Conservation (phyloP, 495 filamentous ascomycete species). For the Hypoxylon rickii region DNA sequence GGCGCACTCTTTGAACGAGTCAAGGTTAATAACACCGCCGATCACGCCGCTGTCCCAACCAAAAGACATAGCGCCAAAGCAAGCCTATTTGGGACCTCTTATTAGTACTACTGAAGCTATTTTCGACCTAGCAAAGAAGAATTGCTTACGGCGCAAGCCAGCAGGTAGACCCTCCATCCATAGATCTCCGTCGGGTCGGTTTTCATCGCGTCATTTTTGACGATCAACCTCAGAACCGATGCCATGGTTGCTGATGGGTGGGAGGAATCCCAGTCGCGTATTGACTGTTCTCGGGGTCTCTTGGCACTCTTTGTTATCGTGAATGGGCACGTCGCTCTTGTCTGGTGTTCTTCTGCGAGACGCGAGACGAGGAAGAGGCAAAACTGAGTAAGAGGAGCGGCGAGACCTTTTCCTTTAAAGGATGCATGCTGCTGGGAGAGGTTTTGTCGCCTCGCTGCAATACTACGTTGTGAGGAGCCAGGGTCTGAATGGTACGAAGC, state of each 20-base stretch:
- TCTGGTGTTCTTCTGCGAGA: slow-evolving; percentile 5
- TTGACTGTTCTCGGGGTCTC: slow-evolving; percentile 2
- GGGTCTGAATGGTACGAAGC: slow-evolving; percentile 11
- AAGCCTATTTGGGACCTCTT: slow-evolving; percentile 51
- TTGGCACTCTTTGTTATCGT: slow-evolving; percentile 4
- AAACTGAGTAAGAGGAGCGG: slow-evolving; percentile 13
- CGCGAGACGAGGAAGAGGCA: slow-evolving; percentile 13
- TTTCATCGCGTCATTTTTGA: slow-evolving; percentile 81
- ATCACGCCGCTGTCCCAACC: slow-evolving; percentile 70
- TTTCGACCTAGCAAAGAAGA: neutral
- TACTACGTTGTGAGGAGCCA: slow-evolving; percentile 26
- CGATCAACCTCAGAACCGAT: slow-evolving; percentile 62
- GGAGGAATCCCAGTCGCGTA: slow-evolving; percentile 19
- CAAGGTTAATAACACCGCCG: slow-evolving; percentile 64
- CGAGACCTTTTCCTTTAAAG: slow-evolving; percentile 26
- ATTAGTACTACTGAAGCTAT: neutral
- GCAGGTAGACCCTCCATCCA: slow-evolving; percentile 72
- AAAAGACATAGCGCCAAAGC: slow-evolving; percentile 78
- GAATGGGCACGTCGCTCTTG: slow-evolving; percentile 6
- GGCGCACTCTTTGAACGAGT: slow-evolving; percentile 41
- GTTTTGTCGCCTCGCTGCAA: slow-evolving; percentile 24
- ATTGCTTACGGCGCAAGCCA: slow-evolving; percentile 66
- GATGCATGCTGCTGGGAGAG: slow-evolving; percentile 26
- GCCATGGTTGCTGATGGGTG: slow-evolving; percentile 25
- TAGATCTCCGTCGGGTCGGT: slow-evolving; percentile 76